These are phyloP conservation scores for Vitis hybrid DNA, from an alignment of 177 flowering plant species.

Conservation along the genomic window DNA sequence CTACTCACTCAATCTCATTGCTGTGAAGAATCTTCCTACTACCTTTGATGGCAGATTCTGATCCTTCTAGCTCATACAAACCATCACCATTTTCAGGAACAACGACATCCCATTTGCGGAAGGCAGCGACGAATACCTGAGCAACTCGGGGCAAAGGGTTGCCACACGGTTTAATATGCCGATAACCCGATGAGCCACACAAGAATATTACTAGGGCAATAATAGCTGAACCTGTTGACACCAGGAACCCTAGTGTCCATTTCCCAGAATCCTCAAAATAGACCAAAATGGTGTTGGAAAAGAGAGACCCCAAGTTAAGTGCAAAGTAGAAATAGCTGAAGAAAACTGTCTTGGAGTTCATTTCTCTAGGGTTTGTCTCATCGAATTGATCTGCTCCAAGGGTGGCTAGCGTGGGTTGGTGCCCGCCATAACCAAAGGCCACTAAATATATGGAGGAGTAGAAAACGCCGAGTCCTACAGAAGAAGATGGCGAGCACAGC, in stretches of 20 bases:
- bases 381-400: slow-evolving; percentile 83
- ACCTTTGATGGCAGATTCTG: slow-evolving; percentile 70
- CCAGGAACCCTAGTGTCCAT: slow-evolving; percentile 69
- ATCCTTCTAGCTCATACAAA: slow-evolving; percentile 64
- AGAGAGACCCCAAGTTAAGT: slow-evolving; percentile 63
- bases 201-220: slow-evolving; percentile 39
- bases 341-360: slow-evolving; percentile 39
- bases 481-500: slow-evolving; percentile 32
- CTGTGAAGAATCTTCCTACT: slow-evolving; percentile 68
- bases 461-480: slow-evolving; percentile 36
- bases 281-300: slow-evolving; percentile 76
- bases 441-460: slow-evolving; percentile 64
- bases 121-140: slow-evolving; percentile 63
- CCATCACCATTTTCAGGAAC: slow-evolving; percentile 27
- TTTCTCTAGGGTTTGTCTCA: slow-evolving; percentile 34
- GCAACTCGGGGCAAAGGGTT: slow-evolving; percentile 75
- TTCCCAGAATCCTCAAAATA: slow-evolving; percentile 65
- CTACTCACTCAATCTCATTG: slow-evolving; percentile 46
- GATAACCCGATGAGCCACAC: slow-evolving; percentile 37
- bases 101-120: slow-evolving; percentile 42
- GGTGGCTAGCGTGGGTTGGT: slow-evolving; percentile 76
- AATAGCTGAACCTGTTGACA: slow-evolving; percentile 52
- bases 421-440: slow-evolving; percentile 88
- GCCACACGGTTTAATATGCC: slow-evolving; percentile 56
- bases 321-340: slow-evolving; percentile 73